phyloP scores from a whole-genome alignment of 352 stramenopile species.

The Phytophthora hybrid region DNA sequence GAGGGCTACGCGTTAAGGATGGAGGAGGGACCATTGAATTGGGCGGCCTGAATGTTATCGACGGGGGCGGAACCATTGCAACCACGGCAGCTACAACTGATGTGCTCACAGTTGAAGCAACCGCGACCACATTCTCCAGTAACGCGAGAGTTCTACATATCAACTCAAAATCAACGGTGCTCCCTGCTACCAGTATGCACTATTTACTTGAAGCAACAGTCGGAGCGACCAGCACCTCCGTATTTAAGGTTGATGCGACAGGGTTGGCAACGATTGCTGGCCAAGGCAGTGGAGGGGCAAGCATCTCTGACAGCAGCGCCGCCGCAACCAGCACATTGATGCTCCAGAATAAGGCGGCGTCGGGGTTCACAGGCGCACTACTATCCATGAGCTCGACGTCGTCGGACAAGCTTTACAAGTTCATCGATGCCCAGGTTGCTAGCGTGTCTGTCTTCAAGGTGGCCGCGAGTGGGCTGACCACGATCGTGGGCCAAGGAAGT shows the following conservation, averaged over 20 bases:
- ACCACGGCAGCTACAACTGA: constrained; percentile 15
- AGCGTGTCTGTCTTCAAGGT: too few relatives aligned
- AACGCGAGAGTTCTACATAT: constrained; percentile 28
- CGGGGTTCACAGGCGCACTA: too few relatives aligned
- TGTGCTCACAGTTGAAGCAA: constrained; percentile 36
- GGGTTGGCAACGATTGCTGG: constrained; percentile 25
- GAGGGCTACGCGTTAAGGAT: constrained; percentile 42
- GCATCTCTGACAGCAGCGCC: too few relatives aligned
- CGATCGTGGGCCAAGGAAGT: too few relatives aligned
- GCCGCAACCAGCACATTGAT: too few relatives aligned
- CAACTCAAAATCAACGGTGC: constrained; percentile 29
- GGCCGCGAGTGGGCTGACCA: too few relatives aligned
- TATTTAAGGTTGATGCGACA: constrained; percentile 17
- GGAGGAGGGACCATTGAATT: constrained; percentile 51
- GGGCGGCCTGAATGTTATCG: constrained; percentile 42
- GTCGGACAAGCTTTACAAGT: too few relatives aligned
- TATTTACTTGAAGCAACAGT: constrained; percentile 30
- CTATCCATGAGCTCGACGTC: too few relatives aligned
- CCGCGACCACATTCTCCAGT: constrained; percentile 29
- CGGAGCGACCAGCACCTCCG: neutral
- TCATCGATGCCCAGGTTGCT: too few relatives aligned
- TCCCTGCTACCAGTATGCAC: constrained; percentile 22
- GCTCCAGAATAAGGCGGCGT: too few relatives aligned
- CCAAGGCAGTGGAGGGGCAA: constrained; percentile 6
- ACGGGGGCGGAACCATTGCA: constrained; percentile 48